Conservation (phyloP, 31 red algal species). For the Odonthalia washingtoniensis region DNA sequence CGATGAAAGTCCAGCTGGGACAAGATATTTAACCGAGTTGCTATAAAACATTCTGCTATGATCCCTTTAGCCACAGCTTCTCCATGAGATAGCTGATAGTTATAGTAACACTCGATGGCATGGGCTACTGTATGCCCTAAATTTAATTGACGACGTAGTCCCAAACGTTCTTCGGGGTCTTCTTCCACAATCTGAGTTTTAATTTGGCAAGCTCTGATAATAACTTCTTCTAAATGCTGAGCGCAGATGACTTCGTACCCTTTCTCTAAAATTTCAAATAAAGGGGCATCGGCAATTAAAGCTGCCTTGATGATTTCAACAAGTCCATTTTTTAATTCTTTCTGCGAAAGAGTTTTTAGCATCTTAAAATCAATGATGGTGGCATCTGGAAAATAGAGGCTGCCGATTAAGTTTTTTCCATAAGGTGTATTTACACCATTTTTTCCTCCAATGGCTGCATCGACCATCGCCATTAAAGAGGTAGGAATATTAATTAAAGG, state of each 20-base stretch:
- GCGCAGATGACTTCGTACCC: background rate
- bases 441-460: conserved; percentile 95
- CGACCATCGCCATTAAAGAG: conserved; percentile 92
- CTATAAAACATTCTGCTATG: too few species aligned
- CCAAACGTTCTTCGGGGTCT: conserved; percentile 83
- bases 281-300: conserved; percentile 83
- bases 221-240: conserved; percentile 12
- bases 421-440: conserved; percentile 89
- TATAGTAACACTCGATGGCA: conserved; percentile 88
- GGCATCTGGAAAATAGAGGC: conserved; percentile 91
- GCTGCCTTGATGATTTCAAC: conserved; percentile 98
- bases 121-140: conserved; percentile 98
- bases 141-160: conserved; percentile 89
- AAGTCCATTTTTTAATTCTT: conserved; percentile 84
- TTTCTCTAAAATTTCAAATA: conserved; percentile 58
- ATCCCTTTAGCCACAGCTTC: conserved; percentile 98
- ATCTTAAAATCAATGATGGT: conserved; percentile 81
- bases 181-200: conserved; percentile 89
- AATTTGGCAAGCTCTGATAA: conserved; percentile 25
- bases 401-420: conserved; percentile 97
- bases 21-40: too few species aligned
- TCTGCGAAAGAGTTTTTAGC: conserved; percentile 80
- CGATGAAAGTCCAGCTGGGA: too few species aligned
- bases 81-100: conserved; percentile 89
- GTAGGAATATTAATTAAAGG: conserved; percentile 97